These are phyloP conservation scores for Plasmodium knowlesi DNA, from an alignment of 169 alveolate genomes.

Conservation along the genomic window DNA sequence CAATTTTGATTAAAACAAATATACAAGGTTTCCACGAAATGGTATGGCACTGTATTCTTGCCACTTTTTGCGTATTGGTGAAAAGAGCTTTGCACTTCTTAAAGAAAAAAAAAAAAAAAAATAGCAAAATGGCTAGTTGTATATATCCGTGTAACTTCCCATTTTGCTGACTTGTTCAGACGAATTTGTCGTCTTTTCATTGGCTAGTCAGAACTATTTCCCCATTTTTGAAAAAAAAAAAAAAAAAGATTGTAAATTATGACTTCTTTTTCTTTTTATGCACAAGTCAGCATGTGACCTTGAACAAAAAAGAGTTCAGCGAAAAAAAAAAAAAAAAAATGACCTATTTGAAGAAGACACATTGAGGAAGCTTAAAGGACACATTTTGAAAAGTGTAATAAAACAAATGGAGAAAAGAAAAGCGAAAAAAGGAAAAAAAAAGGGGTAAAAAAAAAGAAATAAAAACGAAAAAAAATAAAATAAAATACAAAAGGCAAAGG, in stretches of 20 bases:
- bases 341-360: slow-evolving; percentile 10
- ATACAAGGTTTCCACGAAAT: neutral
- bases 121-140: neutral
- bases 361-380: slow-evolving; percentile 4
- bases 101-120: no score
- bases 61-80: neutral
- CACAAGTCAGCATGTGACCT: slow-evolving; percentile 10
- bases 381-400: slow-evolving; percentile 14
- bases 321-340: slow-evolving; percentile 17
- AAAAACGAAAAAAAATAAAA: neutral
- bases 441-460: neutral
- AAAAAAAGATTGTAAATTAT: neutral
- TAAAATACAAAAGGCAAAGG: slow-evolving; percentile 1
- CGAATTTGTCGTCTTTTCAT: neutral
- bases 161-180: neutral
- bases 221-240: neutral
- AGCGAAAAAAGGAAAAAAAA: neutral
- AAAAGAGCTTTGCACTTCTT: neutral
- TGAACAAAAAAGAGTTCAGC: slow-evolving; percentile 2
- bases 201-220: neutral
- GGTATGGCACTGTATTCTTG: neutral
- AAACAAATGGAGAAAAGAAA: neutral
- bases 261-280: neutral
- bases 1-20: neutral
- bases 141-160: neutral